Percentiles rank a stretch among this genome's conserved stretches.
Conservation (phyloP, 768 basidiomycete genomes). For the Hygrocybe coccinea region DNA sequence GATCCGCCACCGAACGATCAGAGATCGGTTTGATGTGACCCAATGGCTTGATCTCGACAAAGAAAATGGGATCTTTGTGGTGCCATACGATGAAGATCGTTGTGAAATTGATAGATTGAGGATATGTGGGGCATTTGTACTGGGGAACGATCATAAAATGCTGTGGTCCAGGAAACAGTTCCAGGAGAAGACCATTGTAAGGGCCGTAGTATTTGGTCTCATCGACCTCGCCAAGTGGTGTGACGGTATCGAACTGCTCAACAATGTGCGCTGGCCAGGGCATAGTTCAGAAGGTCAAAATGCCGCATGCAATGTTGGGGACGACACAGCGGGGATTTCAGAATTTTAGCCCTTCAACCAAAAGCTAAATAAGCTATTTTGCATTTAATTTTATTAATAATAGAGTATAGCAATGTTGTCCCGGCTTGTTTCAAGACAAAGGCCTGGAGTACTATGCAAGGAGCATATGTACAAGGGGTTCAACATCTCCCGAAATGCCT, state of each 20-base stretch:
- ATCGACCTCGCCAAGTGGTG: conserved; percentile 8
- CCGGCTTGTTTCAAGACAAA: too few relatives aligned
- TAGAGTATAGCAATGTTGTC: too few relatives aligned
- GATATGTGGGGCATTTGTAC: conserved; percentile 15
- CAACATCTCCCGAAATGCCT: too few relatives aligned
- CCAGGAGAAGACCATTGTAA: conserved; percentile 18
- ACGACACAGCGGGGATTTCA: too few relatives aligned
- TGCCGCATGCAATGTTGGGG: too few relatives aligned
- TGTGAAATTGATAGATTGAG: conserved; percentile 18
- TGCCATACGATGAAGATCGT: conserved; percentile 18
- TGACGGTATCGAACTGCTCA: not conserved
- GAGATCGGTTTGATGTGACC: conserved; percentile 9
- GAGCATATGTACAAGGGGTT: too few relatives aligned
- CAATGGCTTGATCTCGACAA: conserved; percentile 24
- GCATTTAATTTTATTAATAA: too few relatives aligned
- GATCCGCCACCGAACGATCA: conserved; percentile 20
- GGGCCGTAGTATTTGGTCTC: conserved; percentile 21
- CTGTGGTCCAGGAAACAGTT: conserved; percentile 18
- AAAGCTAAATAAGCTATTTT: too few relatives aligned
- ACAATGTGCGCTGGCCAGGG: conserved; percentile 3
- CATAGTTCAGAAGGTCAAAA: too few relatives aligned
- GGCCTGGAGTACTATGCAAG: too few relatives aligned
- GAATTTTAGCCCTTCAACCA: too few relatives aligned
- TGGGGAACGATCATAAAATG: conserved; percentile 16
- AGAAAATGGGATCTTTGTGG: conserved; percentile 21